Conservation (phyloP, 2,329 filamentous ascomycete genomes). For the Aspergillus hiratsukae region DNA sequence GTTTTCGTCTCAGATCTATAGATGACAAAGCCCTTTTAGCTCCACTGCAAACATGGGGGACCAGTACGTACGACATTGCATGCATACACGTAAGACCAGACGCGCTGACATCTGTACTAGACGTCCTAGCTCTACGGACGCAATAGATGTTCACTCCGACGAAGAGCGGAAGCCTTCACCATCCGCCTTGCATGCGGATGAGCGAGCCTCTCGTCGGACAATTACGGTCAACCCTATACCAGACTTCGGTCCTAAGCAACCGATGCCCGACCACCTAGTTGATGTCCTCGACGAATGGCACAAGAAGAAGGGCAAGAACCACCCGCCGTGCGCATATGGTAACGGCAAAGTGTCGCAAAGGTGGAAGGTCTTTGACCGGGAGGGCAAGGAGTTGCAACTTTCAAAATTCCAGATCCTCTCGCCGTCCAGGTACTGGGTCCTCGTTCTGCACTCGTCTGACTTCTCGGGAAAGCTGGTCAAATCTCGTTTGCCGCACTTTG, state of each 20-base stretch:
- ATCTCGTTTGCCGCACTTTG: not conserved
- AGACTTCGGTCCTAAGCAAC: not conserved
- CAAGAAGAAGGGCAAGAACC: not conserved
- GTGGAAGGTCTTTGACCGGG: conserved; percentile 14
- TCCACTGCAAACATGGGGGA: not conserved
- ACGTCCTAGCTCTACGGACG: not conserved
- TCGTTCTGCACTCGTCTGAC: conserved; percentile 5
- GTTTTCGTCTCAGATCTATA: not conserved
- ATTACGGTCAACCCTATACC: not conserved
- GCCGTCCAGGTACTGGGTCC: conserved; percentile 5
- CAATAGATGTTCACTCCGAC: not conserved
- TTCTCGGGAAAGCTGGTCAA: conserved; percentile 3
- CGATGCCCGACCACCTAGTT: conserved; percentile 5
- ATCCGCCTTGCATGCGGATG: not conserved
- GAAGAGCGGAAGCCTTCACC: not conserved
- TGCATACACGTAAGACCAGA: not conserved
- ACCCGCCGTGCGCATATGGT: conserved; percentile 1
- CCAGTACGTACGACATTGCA: not conserved
- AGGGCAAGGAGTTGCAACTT: conserved; percentile 9
- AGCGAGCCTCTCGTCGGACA: not conserved
- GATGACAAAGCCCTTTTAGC: not conserved
- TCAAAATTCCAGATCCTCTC: conserved; percentile 5
- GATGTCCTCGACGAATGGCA: conserved; percentile 11
- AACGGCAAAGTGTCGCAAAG: not conserved
- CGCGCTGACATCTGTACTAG: not conserved